phyloP scores from a whole-genome alignment of 345 rosid species.

The Eucalyptus virginea region DNA sequence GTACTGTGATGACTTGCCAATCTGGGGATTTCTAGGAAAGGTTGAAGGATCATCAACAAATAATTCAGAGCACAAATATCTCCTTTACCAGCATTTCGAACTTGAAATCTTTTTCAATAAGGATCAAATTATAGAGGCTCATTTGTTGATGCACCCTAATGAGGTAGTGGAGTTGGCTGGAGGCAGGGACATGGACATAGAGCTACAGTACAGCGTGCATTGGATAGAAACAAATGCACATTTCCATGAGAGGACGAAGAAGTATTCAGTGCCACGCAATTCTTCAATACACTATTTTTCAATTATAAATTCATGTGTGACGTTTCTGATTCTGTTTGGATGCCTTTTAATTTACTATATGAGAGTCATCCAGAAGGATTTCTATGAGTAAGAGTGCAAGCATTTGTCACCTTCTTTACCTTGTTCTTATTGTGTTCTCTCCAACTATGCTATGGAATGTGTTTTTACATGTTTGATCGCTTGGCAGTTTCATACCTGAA shows the following conservation, averaged over 20 bases:
- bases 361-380: slow-evolving; percentile 84
- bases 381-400: slow-evolving; percentile 51
- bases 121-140: slow-evolving; percentile 61
- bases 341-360: slow-evolving; percentile 74
- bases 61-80: slow-evolving; percentile 41
- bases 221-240: slow-evolving; percentile 76
- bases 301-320: slow-evolving; percentile 73
- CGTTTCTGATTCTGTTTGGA: slow-evolving; percentile 74
- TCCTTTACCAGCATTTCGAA: slow-evolving; percentile 61
- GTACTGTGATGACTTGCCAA: slow-evolving; percentile 80
- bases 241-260: slow-evolving; percentile 76
- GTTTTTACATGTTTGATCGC: background rate
- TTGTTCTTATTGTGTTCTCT: background rate
- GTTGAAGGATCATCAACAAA: slow-evolving; percentile 60
- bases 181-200: slow-evolving; percentile 64
- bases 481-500: slow-evolving; percentile 60
- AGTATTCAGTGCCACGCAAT: slow-evolving; percentile 57
- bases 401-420: background rate
- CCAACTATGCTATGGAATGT: background rate
- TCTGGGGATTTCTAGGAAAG: slow-evolving; percentile 83
- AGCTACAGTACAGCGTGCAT: slow-evolving; percentile 72
- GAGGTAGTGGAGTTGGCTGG: slow-evolving; percentile 58
- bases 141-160: slow-evolving; percentile 54
- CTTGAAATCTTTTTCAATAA: slow-evolving; percentile 64
- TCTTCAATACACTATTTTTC: slow-evolving; percentile 86